Evolutionary conservation across 495 filamentous ascomycete species (phyloP).

Genomic region (Hyaloscypha variabilis): DNA sequence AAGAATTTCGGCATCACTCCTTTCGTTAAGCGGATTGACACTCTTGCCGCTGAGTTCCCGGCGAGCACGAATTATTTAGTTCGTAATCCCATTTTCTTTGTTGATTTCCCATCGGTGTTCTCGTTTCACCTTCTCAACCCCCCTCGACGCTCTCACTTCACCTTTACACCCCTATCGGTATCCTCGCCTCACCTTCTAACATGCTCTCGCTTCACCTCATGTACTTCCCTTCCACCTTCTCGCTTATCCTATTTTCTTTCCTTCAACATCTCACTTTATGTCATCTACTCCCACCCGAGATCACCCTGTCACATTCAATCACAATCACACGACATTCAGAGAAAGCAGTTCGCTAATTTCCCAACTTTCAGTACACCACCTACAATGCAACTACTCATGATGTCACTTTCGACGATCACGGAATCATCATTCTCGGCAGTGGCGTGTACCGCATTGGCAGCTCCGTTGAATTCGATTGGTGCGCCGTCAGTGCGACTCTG

Average conservation of each 20-base stretch:
- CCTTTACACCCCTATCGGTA: no score
- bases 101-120: background rate
- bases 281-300: no score
- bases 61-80: slow-evolving; percentile 89
- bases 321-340: background rate
- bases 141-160: background rate
- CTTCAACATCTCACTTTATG: background rate
- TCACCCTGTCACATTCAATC: background rate
- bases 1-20: slow-evolving; percentile 83
- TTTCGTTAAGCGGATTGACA: slow-evolving; percentile 94
- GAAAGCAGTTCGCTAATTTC: slow-evolving; percentile 3
- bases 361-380: slow-evolving; percentile 59
- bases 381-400: slow-evolving; percentile 98
- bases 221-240: background rate
- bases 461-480: slow-evolving; percentile 99
- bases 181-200: background rate
- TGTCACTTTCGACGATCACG: slow-evolving; percentile 93
- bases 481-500: slow-evolving; percentile 89
- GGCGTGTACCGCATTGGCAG: slow-evolving; percentile 83
- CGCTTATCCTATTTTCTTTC: background rate
- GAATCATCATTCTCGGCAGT: slow-evolving; percentile 35
- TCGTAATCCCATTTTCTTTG: slow-evolving; percentile 1
- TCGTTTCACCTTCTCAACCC: background rate
- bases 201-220: background rate
- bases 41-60: slow-evolving; percentile 96